A percentile compares a stretch with the other conserved stretches of the same genome.
These are phyloP conservation scores for Nephelium lappaceum DNA, from an alignment of 345 rosid genomes.

Conservation along the genomic window DNA sequence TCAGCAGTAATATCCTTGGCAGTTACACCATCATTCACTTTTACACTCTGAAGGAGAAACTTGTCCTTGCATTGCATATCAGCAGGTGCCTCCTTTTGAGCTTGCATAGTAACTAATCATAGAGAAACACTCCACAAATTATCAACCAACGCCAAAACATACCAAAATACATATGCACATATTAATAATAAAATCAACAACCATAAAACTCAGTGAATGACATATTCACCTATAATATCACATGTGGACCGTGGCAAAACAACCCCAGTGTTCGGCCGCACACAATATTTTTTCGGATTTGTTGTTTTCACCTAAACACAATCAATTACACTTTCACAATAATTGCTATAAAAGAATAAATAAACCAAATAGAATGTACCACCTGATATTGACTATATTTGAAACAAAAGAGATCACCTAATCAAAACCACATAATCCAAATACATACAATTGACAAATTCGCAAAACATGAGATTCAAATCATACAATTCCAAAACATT, in stretches of 20 bases:
- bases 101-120: constrained; percentile 80
- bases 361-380: neutral
- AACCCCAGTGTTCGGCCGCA: constrained; percentile 78
- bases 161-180: neutral
- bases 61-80: constrained; percentile 88
- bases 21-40: constrained; percentile 43
- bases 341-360: neutral
- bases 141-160: neutral
- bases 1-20: constrained; percentile 70
- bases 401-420: neutral
- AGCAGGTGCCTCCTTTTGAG: constrained; percentile 71
- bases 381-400: neutral
- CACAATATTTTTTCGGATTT: constrained; percentile 82
- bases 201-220: constrained; percentile 3
- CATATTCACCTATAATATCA: constrained; percentile 56
- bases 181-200: neutral
- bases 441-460: neutral
- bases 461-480: neutral
- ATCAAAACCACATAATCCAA: neutral
- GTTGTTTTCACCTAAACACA: constrained; percentile 76
- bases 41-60: constrained; percentile 81
- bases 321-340: neutral
- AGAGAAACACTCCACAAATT: constrained; percentile 3
- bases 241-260: constrained; percentile 71
- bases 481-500: constrained; percentile 6